These are phyloP conservation scores for Aspergillus campestris DNA, from an alignment of 495 filamentous ascomycete species.

Conservation along the genomic window DNA sequence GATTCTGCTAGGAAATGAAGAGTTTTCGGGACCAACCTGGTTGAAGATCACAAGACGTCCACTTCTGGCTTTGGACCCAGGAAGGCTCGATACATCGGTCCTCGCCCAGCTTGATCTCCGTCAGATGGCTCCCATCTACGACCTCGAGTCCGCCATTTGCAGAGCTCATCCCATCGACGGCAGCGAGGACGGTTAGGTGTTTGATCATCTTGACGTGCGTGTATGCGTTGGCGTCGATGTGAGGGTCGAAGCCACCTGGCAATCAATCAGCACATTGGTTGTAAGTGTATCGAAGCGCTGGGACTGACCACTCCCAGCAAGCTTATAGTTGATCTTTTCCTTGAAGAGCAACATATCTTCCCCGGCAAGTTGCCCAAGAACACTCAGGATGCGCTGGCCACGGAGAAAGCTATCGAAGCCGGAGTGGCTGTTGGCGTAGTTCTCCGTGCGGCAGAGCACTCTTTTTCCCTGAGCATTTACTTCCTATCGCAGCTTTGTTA, in stretches of 20 bases:
- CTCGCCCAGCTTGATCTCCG: constrained; percentile 28
- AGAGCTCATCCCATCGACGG: constrained; percentile 31
- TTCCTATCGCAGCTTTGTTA: constrained; percentile 11
- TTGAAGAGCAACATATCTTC: constrained; percentile 43
- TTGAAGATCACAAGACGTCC: constrained; percentile 32
- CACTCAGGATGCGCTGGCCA: constrained; percentile 24
- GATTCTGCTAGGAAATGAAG: not conserved
- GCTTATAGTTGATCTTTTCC: constrained; percentile 42
- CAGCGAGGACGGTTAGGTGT: constrained; percentile 35
- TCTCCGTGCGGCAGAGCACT: constrained; percentile 39
- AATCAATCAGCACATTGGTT: not conserved
- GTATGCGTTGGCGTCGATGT: constrained; percentile 41
- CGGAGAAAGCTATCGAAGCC: constrained; percentile 34
- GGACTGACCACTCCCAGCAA: constrained; percentile 27
- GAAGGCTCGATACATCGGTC: constrained; percentile 32
- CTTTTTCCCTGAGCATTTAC: constrained; percentile 31
- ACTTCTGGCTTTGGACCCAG: constrained; percentile 32
- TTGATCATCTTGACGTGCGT: constrained; percentile 41
- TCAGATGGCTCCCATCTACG: constrained; percentile 31
- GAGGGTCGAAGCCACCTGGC: constrained; percentile 31
- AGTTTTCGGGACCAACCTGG: constrained; percentile 17
- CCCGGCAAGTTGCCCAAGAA: constrained; percentile 28
- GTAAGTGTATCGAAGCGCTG: not conserved
- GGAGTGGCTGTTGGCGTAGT: constrained; percentile 36
- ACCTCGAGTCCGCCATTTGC: constrained; percentile 39